Evolutionary conservation across 2,329 filamentous ascomycete species (phyloP).

Genomic region (Mariannaea sp.): DNA sequence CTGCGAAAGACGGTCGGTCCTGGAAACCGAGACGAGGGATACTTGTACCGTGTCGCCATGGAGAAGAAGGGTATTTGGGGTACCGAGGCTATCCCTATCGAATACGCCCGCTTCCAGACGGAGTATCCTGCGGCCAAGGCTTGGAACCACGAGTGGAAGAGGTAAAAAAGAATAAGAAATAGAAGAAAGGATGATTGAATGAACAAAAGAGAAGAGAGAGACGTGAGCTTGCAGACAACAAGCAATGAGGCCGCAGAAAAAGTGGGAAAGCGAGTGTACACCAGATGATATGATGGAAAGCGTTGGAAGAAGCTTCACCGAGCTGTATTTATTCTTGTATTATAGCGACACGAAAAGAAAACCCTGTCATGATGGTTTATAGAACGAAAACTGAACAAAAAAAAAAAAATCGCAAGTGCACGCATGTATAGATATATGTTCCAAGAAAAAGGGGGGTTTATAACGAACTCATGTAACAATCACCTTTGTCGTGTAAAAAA

Average conservation of each 20-base stretch:
- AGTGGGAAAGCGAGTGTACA: conserved; percentile 9
- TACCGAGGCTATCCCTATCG: conserved; percentile 78
- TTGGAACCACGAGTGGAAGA: conserved; percentile 96
- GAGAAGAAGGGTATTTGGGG: conserved; percentile 85
- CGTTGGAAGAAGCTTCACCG: conserved; percentile 4
- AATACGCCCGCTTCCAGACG: conserved; percentile 85
- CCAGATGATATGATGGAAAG: conserved; percentile 5
- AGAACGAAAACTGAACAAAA: background rate
- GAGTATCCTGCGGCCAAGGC: conserved; percentile 77
- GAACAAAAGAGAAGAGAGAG: background rate
- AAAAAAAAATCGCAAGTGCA: conserved; percentile 8
- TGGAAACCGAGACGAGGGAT: conserved; percentile 64
- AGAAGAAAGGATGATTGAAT: background rate
- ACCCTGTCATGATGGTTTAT: conserved; percentile 2
- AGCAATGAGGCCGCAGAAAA: too few relatives aligned
- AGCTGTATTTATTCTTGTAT: conserved; percentile 31
- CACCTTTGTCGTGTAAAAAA: too few relatives aligned
- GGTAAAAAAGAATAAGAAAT: conserved; percentile 43
- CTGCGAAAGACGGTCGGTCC: conserved; percentile 66
- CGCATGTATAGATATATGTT: conserved; percentile 10
- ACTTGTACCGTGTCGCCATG: conserved; percentile 86
- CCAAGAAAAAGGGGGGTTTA: too few relatives aligned
- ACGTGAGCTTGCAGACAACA: too few relatives aligned
- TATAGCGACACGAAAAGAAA: conserved; percentile 22
- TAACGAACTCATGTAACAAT: too few relatives aligned